Percentiles rank a stretch among this genome's conserved stretches.
phyloP scores from a whole-genome alignment of 805 yeast genomes.

The Candida khao-thaluensis region DNA sequence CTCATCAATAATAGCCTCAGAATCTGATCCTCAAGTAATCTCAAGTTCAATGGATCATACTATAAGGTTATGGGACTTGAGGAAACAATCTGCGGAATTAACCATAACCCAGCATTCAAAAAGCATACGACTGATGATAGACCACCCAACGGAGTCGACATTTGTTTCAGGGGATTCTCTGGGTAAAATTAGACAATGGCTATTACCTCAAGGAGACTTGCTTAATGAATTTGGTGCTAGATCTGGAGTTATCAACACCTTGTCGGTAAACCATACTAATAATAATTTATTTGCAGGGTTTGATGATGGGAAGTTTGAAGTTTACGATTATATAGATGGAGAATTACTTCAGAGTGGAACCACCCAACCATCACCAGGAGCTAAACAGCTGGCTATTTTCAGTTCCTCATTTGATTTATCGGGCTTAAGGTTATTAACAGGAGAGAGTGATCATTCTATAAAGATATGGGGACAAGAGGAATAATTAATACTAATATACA shows the following conservation, averaged over 20 bases:
- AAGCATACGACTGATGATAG: constrained; percentile 68
- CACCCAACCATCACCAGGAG: constrained; percentile 64
- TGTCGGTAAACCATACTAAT: constrained; percentile 61
- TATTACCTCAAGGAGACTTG: constrained; percentile 71
- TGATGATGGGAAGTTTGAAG: constrained; percentile 75
- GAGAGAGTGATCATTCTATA: constrained; percentile 87
- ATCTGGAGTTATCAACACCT: constrained; percentile 61
- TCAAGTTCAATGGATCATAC: constrained; percentile 85
- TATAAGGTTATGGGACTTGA: constrained; percentile 84
- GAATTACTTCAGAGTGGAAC: constrained; percentile 52
- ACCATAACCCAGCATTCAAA: constrained; percentile 84
- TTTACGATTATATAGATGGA: constrained; percentile 78
- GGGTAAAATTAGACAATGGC: constrained; percentile 76
- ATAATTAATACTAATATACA: constrained; percentile 4
- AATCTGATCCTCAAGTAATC: constrained; percentile 81
- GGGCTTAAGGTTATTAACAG: constrained; percentile 78
- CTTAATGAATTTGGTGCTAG: constrained; percentile 54
- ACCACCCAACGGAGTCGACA: constrained; percentile 69
- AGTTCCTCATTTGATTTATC: constrained; percentile 74
- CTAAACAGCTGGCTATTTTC: constrained; percentile 65
- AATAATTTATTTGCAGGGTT: constrained; percentile 73
- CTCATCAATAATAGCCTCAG: constrained; percentile 63
- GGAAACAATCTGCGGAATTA: constrained; percentile 69
- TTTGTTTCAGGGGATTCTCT: constrained; percentile 80
- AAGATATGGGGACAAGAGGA: constrained; percentile 57